These are phyloP conservation scores for Mycena leptocephala DNA, from an alignment of 768 basidiomycete species.

Conservation along the genomic window DNA sequence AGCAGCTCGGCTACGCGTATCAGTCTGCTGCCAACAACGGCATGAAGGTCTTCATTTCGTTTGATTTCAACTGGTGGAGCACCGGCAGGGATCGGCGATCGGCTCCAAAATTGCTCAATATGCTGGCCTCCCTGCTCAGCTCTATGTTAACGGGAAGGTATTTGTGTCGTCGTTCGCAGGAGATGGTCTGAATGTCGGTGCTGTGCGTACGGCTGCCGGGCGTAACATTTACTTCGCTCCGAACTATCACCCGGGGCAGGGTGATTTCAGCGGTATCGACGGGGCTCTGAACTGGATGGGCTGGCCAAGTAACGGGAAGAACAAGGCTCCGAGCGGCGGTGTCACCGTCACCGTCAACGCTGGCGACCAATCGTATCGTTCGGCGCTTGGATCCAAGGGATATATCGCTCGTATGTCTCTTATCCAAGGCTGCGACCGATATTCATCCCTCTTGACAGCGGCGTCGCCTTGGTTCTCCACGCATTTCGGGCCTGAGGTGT, in stretches of 20 bases:
- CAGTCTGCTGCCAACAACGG: conserved; percentile 51
- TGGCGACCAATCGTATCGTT: conserved; percentile 29
- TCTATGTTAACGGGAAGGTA: conserved; percentile 52
- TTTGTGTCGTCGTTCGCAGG: conserved; percentile 64
- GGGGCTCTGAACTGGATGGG: conserved; percentile 39
- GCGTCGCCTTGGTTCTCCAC: conserved; percentile 70
- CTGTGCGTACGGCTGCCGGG: conserved; percentile 28
- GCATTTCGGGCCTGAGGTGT: conserved; percentile 40
- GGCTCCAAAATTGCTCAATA: conserved; percentile 57
- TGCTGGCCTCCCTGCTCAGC: conserved; percentile 55
- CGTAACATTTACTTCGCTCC: conserved; percentile 27
- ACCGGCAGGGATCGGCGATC: conserved; percentile 45
- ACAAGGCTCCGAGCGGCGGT: conserved; percentile 34
- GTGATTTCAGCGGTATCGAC: conserved; percentile 31
- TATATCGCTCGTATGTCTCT: conserved; percentile 39
- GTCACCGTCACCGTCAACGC: conserved; percentile 24
- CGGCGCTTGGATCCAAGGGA: conserved; percentile 30
- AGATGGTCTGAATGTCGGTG: conserved; percentile 47
- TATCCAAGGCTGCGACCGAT: background rate
- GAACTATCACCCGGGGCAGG: conserved; percentile 38
- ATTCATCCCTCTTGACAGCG: conserved; percentile 26
- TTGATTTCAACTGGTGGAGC: conserved; percentile 48
- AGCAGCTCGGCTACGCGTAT: conserved; percentile 54
- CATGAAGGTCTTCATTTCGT: conserved; percentile 56
- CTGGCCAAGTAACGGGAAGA: conserved; percentile 37